Evolutionary conservation across 495 filamentous ascomycete genomes (phyloP), one percentile per base, ranked within the genome.

Genomic region (Aspergillus ostianus): DNA sequence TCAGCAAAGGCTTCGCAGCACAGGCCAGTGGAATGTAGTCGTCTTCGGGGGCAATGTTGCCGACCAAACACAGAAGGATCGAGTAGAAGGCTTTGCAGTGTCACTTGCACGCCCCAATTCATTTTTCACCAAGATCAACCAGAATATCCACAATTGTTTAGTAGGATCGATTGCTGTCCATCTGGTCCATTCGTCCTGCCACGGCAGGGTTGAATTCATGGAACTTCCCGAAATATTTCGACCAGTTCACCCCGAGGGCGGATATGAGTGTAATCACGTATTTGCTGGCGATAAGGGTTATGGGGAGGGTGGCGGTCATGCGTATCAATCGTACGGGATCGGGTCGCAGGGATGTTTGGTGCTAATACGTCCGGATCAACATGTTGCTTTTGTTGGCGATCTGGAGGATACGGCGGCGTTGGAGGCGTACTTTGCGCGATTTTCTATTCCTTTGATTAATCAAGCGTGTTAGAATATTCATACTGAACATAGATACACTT

Each of bases 201-300:
- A 55, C n/a, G 65, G 52, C 0, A 65, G 77, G 3, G 70, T 77
- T 3, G 77, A 85, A 51, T 66, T 87, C 26, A 59, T 80, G 19
- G 80, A 85, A 29, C 77, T 87, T 27, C 84, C 81, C 0, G 73
- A 77, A 12, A 64, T 84, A 6, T 72, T 84, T 54, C 78, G 80
- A 57, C 84, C 82, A 0, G 84, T 76, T 47, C 69, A 79, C 45
- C 59, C 75, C 52, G 66, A 73, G 13, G 60, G 59, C 0, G 84
- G 84, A 0, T 85, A 79, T 77, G 84, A 87, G 17, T 58, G 58
- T 54, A 30, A 10, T 3, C 48, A 32, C 29, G 55, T 62, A 56
- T 88, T 80, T 67, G 83, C 80, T 2, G 87, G 88, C 64, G 83
- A 84, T 56, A 72, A 67, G 62, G 77, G 73, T 26, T 83, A 85